Percentiles rank a stretch among this genome's conserved stretches.
Evolutionary conservation across 495 filamentous ascomycete genomes (phyloP).

Genomic region (Sabuloglossum arenarium): DNA sequence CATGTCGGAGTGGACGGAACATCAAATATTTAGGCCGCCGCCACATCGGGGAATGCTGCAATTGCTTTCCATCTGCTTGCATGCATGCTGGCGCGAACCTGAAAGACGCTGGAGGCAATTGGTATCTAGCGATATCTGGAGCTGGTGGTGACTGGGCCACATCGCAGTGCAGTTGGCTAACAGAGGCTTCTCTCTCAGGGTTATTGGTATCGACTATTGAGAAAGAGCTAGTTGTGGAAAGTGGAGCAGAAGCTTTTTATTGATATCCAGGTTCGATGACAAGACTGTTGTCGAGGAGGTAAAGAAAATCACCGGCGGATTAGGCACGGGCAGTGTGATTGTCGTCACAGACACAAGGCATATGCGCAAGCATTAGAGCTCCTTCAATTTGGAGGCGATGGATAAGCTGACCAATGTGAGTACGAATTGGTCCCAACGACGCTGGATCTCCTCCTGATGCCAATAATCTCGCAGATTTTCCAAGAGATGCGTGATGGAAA

Average conservation of each 20-base stretch:
- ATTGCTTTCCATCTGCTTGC: conserved; percentile 19
- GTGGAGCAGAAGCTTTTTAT: conserved; percentile 50
- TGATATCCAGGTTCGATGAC: conserved; percentile 34
- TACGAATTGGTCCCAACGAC: too few species aligned
- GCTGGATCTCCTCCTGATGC: too few species aligned
- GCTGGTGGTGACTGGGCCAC: conserved; percentile 46
- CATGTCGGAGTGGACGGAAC: too few species aligned
- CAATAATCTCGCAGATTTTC: too few species aligned
- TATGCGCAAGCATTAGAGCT: conserved; percentile 38
- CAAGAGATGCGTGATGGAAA: conserved; percentile 35
- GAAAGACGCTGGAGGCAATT: conserved; percentile 32
- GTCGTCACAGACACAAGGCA: conserved; percentile 43
- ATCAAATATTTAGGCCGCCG: too few species aligned
- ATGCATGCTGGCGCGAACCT: conserved; percentile 19
- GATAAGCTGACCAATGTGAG: conserved; percentile 35
- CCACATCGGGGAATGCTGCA: too few species aligned
- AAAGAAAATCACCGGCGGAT: conserved; percentile 33
- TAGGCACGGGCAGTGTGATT: conserved; percentile 42
- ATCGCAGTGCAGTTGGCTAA: conserved; percentile 42
- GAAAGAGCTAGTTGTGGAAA: conserved; percentile 32
- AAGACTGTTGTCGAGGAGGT: conserved; percentile 29
- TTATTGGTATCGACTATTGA: conserved; percentile 52
- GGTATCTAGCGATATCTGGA: conserved; percentile 45
- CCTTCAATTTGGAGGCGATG: conserved; percentile 44
- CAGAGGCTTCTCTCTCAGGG: conserved; percentile 40